These are phyloP conservation scores for Xylaria hypoxylon DNA, from an alignment of 2,329 filamentous ascomycete genomes.

Conservation along the genomic window DNA sequence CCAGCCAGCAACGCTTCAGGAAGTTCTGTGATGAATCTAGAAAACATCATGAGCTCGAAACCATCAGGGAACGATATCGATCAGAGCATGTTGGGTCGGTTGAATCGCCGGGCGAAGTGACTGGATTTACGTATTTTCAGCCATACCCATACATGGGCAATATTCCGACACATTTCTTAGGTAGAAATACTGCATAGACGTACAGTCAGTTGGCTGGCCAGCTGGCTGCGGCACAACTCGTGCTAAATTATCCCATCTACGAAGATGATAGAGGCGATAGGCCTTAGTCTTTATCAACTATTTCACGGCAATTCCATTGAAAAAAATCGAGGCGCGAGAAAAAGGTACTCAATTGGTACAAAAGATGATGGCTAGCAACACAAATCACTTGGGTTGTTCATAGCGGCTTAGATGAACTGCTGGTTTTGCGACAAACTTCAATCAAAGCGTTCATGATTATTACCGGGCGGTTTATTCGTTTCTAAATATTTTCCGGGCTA, in stretches of 20 bases:
- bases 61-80: slow-evolving; percentile 63
- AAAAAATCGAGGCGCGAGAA: slow-evolving; percentile 29
- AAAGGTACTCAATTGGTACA: slow-evolving; percentile 1
- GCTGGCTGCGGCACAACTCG: slow-evolving; percentile 11
- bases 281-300: neutral
- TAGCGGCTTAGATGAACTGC: slow-evolving; percentile 26
- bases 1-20: slow-evolving; percentile 51
- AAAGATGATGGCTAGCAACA: slow-evolving; percentile 5
- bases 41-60: slow-evolving; percentile 60
- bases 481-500: slow-evolving; percentile 32
- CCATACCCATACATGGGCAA: neutral
- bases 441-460: slow-evolving; percentile 45
- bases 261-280: slow-evolving; percentile 11
- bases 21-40: slow-evolving; percentile 65
- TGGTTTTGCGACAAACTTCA: slow-evolving; percentile 49
- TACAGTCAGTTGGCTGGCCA: slow-evolving; percentile 39
- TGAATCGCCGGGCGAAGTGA: slow-evolving; percentile 55
- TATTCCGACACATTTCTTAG: slow-evolving; percentile 1
- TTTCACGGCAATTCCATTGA: neutral
- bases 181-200: slow-evolving; percentile 34
- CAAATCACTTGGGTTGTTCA: slow-evolving; percentile 15
- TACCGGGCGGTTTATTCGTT: slow-evolving; percentile 23
- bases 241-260: slow-evolving; percentile 4
- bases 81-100: slow-evolving; percentile 64
- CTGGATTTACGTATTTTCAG: neutral